Evolutionary conservation across 192 early-diverging fungal genomes (phyloP), one percentile per base, ranked within the genome.

Genomic region (Entomortierella parvispora): DNA sequence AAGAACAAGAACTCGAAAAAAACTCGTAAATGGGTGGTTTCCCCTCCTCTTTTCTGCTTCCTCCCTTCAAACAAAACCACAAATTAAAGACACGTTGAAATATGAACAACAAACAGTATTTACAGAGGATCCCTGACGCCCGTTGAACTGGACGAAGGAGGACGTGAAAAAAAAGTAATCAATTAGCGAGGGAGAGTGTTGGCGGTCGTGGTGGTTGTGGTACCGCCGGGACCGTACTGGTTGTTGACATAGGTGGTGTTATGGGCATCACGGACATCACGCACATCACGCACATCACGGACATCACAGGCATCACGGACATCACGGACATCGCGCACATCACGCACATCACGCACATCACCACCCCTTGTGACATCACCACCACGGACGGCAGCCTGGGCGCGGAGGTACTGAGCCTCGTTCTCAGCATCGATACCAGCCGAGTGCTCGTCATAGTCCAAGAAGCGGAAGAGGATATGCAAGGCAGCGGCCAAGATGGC

Each of bases 351-450:
- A n/a, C n/a, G n/a, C n/a, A n/a, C n/a, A n/a, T n/a, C n/a, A n/a
- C n/a, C n/a, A n/a, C n/a, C n/a, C 22, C 23, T 17, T 26, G 0
- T 42, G 49, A 12, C 48, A 20, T 10, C 26, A 23, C 26, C 46
- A 14, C 8, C 22, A 51, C 17, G 28, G 26, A 34, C 50, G 20
- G 72, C 72, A 12, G 58, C 43, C 29, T 63, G 58, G 25, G 59
- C 65, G 29, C 72, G 72, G n/a, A 42, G 0, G 53, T 68, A 68
- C 46, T 76, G 65, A 23, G 59, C 65, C 0, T 62, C 52, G 59
- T 67, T 68, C 44, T 67, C 72, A 29, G 72, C 64, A 51, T 76
- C 72, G 15, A 76, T 58, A 8, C 72, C 72, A 11, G 64, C 46
- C 2, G 28, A 37, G 59, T 65, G 28, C 6, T 48, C 25, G 46